Evolutionary conservation across 2,329 filamentous ascomycete species (phyloP).

Genomic region (Alternaria sp.): DNA sequence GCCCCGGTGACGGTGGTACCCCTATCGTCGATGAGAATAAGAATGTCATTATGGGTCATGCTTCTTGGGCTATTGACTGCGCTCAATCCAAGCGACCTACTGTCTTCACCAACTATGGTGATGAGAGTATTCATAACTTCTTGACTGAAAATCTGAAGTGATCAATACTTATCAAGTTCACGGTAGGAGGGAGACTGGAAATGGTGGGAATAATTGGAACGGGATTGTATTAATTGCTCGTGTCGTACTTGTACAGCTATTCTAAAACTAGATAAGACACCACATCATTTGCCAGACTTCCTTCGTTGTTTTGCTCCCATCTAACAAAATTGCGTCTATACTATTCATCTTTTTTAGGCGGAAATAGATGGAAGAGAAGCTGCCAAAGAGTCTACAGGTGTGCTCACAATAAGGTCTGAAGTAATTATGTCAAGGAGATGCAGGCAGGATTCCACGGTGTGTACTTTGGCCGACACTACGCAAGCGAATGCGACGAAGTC

Average conservation of each 20-base stretch:
- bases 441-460: neutral
- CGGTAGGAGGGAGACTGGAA: neutral
- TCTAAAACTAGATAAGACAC: neutral
- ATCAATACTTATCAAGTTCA: neutral
- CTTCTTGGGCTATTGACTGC: slow-evolving; percentile 29
- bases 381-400: neutral
- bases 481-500: too few relatives aligned
- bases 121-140: slow-evolving; percentile 4
- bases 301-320: neutral
- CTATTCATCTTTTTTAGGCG: neutral
- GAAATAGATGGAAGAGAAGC: neutral
- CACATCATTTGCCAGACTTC: neutral
- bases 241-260: neutral
- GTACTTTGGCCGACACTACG: neutral
- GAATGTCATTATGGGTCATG: slow-evolving; percentile 16
- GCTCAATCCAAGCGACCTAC: slow-evolving; percentile 33
- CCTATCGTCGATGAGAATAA: slow-evolving; percentile 32
- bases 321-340: neutral
- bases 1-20: slow-evolving; percentile 45
- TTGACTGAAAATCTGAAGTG: neutral
- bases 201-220: neutral
- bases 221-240: neutral
- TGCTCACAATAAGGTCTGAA: neutral
- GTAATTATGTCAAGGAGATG: neutral
- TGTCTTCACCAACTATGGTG: slow-evolving; percentile 36